Evolutionary conservation across 768 basidiomycete species (phyloP), one percentile per base, ranked within the genome.

Genomic region (Panaeolus papilionaceus): DNA sequence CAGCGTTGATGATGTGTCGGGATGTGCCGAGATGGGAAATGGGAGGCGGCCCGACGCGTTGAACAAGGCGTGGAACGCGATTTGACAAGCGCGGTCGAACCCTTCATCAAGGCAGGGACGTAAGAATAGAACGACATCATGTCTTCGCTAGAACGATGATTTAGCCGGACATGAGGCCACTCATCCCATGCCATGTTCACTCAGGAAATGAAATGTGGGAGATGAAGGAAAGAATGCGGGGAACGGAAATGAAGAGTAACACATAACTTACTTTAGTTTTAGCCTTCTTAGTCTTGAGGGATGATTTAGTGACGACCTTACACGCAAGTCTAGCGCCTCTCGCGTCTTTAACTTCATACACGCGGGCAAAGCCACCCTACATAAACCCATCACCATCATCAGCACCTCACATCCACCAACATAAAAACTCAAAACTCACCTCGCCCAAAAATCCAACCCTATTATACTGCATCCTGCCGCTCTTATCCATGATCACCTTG

Each of bases 241-340:
- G n/a, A 49, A 49, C 1, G 3, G 11, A 14, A 49, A 49, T 8
- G 47, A 7, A 42, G 1, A 42, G 10, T 3, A 42, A 42, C 16
- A 2, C 3, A 37, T 12, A 18, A 66, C 84, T 64, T 62, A 95
- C 96, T 88, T 98, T 98, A 18, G 95, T 96, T 80, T 97, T 97
- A 26, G 95, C 96, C 79, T 98, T 98, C 82, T 95, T 97, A 18
- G 95, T 95, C 81, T 93, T 93, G 71, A 99, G 85, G 38, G 93
- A 94, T 28, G 85, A 83, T 81, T 96, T 95, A n/a, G 92, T 93
- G 70, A 99, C 92, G 54, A 98, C 96, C 81, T 99, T 98, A 79
- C 96, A 93, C 11, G 96, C 96, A 63, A 89, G 83, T 42, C 90
- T 83, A 26, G 80, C 78, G 16, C 90, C 91, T 61, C 84, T 80